Base-by-base conservation (phyloP, 2,329 filamentous ascomycete genomes). In the Talaromyces rugulosus region DNA sequence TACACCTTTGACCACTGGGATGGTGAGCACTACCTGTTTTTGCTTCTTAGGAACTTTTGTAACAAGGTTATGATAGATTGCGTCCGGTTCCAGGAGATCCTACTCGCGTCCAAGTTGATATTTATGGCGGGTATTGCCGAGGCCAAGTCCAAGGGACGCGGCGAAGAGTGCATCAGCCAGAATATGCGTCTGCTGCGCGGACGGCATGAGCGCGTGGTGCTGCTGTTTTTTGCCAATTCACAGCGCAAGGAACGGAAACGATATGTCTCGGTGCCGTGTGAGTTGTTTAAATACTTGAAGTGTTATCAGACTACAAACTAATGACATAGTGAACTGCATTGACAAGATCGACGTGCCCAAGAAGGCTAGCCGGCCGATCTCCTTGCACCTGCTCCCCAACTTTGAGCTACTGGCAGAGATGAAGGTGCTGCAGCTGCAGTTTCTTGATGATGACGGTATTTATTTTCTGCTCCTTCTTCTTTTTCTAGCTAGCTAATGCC, bases 121-220 rank as follows among this genome's bases (percentile, higher is more conserved):
- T 77, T 78, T 56, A 74, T 77, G 34, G 75, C 74, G 0, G 77
- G 77, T 0, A 77, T 79, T 58, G 76, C 76, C 1, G 75, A 78
- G 60, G 76, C 75, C 50, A 77, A 76, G 53, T 78, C 76, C 51
- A 79, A 78, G 63, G 77, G 77, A 8, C 74, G 77, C 7, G 77
- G 77, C 0, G 77, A 79, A 62, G 77, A 79, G 69, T 78, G 76
- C 59, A 78, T 79, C 67, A 78, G 75, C 56, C 77, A 79, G 65
- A 79, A 79, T 60, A 62, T 79, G 16, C 74, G 77, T 4, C 71
- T 78, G 8, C 67, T 78, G 3, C 74, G 73, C 1, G 73, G 71
- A 1, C 63, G 66, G 1, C 77, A 74, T 28, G 74, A 74, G 36
- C 72, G 69, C 60, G 69, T 72, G 14, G 71, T 74, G 1, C 70